phyloP scores from a whole-genome alignment of 2,329 filamentous ascomycete species.

The Xylariales sp. region DNA sequence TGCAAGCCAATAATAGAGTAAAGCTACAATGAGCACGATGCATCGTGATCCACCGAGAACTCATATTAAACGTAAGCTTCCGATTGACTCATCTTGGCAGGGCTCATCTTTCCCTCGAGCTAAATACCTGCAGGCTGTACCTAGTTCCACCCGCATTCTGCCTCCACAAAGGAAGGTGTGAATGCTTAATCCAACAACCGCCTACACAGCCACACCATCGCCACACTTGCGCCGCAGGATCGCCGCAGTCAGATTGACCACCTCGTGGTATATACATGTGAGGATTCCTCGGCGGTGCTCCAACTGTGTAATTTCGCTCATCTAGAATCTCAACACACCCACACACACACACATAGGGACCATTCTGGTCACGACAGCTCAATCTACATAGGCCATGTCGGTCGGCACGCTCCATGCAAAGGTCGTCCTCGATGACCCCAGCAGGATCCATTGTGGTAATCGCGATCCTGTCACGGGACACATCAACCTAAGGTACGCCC shows the following conservation, averaged over 20 bases:
- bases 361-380: not conserved
- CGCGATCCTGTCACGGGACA: conserved; percentile 32
- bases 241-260: not conserved
- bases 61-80: no score
- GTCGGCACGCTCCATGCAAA: conserved; percentile 28
- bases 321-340: not conserved
- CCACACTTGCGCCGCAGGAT: conserved; percentile 6
- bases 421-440: conserved; percentile 30
- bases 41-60: no score
- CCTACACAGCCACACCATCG: conserved; percentile 26
- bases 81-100: no score
- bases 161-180: no score
- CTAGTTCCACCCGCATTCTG: no score
- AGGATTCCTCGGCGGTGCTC: not conserved
- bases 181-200: not conserved
- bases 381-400: conserved; percentile 24
- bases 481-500: conserved; percentile 27
- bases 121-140: not conserved
- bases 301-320: not conserved
- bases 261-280: not conserved
- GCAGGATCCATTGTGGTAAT: conserved; percentile 29
- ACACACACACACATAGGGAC: not conserved
- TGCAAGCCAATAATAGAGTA: no score
- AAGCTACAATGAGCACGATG: no score
- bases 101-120: no score